Base-by-base conservation (phyloP, 306 rosid species). In the Vigna trinervia region DNA sequence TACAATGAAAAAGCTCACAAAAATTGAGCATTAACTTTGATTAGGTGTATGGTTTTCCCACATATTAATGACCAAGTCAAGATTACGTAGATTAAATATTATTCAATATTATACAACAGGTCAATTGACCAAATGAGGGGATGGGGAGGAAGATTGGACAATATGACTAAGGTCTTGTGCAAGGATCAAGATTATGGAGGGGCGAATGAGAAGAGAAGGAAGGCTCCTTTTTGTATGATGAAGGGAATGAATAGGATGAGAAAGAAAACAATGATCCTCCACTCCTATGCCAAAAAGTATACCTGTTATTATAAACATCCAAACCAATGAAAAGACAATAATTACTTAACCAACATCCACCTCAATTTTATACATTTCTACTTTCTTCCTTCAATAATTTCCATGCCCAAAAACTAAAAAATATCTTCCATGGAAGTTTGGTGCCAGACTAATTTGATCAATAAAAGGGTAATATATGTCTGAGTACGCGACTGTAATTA, bases 361-460 rank as follows among this genome's bases (percentile, higher is more conserved):
- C 57, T 68, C 61, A 34, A 41, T 39, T 72, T 57, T 52, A 28
- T 53, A 71, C 46, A 3, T 9, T 71, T 20, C 65, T 17, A 26
- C 26, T 38, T 63, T 46, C 13, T 26, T 23, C 43, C 41, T 62
- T 61, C 34, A 51, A 71, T 19, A 38, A 19, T 10, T 12, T 52
- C 41, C 50, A 45, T 62, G 12, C 32, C 74, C 50, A 50, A 52
- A 54, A 72, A 62, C 73, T 46, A 77, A 79, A 54, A 60, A 50
- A 59, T 58, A 69, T 60, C 43, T 63, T 75, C 57, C 58, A 75
- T 7, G 51, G 36, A 75, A 62, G 72, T 13, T 28, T 9, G 69
- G 46, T 23, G 57, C 70, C 22, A 45, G 19, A 78, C 51, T 69
- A 66, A 46, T 78, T 78, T 68, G 76, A 78, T 77, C 46, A 20